Conservation (phyloP, 129 eudicot species). For the Cynara cardunculus region DNA sequence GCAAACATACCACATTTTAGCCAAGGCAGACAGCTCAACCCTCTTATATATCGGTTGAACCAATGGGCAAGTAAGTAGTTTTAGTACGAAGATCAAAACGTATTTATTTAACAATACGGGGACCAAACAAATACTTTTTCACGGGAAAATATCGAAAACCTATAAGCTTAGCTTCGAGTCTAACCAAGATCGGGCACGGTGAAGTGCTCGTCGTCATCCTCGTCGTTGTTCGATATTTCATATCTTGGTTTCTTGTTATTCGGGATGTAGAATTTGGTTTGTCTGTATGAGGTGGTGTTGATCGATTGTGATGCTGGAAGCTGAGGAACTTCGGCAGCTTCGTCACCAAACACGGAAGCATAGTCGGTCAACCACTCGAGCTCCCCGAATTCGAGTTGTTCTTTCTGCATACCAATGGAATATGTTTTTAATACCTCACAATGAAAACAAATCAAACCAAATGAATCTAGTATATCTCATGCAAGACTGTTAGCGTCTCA, state of each 20-base stretch:
- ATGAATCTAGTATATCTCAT: no score
- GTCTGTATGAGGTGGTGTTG: constrained; percentile 36
- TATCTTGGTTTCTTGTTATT: constrained; percentile 72
- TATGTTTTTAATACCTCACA: background rate
- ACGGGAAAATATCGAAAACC: background rate
- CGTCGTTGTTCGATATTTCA: constrained; percentile 47
- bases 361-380: constrained; percentile 75
- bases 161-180: background rate
- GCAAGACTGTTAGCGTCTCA: background rate
- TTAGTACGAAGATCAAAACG: background rate
- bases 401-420: constrained; percentile 52
- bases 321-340: constrained; percentile 93
- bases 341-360: constrained; percentile 55
- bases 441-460: background rate
- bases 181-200: constrained; percentile 97
- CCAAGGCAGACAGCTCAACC: background rate
- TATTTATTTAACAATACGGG: constrained; percentile 19
- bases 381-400: constrained; percentile 67
- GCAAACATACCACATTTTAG: background rate
- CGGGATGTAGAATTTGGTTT: constrained; percentile 44
- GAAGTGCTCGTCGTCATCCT: constrained; percentile 78
- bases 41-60: background rate
- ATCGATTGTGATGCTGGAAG: constrained; percentile 48
- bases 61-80: background rate
- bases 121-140: constrained; percentile 17